phyloP scores from a whole-genome alignment of 2,329 filamentous ascomycete genomes.

The Colletotrichum truncatum region DNA sequence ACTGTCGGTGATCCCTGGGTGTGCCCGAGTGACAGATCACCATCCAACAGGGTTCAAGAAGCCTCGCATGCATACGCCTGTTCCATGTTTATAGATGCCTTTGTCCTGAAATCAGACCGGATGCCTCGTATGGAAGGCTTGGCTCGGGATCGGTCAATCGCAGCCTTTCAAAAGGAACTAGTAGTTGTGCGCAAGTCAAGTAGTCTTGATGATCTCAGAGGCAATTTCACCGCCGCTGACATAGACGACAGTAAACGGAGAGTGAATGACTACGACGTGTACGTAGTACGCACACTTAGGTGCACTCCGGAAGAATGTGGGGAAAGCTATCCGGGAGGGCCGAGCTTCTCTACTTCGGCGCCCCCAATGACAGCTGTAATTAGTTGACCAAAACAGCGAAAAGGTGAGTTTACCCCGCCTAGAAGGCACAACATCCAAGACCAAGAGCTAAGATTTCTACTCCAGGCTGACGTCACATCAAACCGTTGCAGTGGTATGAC shows the following conservation, averaged over 20 bases:
- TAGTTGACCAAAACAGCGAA: not conserved
- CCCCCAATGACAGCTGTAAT: constrained; percentile 5
- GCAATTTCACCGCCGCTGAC: too few species aligned
- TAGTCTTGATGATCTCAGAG: too few species aligned
- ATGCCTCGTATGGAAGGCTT: not conserved
- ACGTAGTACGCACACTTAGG: not conserved
- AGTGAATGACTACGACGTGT: too few species aligned
- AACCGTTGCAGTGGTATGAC: constrained; percentile 12
- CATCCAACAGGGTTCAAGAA: not conserved
- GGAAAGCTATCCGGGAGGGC: constrained; percentile 7
- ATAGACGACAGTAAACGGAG: too few species aligned
- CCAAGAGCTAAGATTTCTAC: not conserved
- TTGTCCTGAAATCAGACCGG: not conserved
- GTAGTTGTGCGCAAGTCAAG: too few species aligned
- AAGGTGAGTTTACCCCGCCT: constrained; percentile 19
- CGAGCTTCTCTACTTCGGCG: constrained; percentile 6
- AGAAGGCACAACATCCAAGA: not conserved
- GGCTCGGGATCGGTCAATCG: not conserved
- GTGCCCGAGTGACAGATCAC: not conserved
- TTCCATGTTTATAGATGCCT: not conserved
- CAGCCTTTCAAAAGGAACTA: too few species aligned
- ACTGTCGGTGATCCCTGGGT: not conserved
- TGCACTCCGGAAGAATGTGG: constrained; percentile 3
- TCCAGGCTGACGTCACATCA: constrained; percentile 22
- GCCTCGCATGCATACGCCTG: not conserved